Conservation (phyloP, 495 filamentous ascomycete species). For the Aspergillus mulundensis region DNA sequence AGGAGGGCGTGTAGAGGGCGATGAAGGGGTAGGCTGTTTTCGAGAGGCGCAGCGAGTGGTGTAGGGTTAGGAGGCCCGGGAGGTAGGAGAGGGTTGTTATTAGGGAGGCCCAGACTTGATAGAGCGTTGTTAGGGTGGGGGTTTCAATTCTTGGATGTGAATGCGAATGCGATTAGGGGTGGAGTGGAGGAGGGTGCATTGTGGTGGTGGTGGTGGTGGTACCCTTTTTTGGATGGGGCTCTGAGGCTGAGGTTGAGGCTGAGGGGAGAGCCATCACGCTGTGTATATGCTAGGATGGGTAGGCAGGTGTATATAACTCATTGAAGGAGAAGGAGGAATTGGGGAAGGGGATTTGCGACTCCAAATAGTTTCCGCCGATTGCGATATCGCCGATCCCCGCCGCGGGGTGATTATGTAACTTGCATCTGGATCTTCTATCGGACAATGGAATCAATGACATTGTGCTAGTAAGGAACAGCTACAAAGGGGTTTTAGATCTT, state of each 20-base stretch:
- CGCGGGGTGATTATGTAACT: conserved; percentile 5
- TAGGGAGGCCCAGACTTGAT: conserved; percentile 27
- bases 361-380: not conserved
- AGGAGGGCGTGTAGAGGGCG: conserved; percentile 26
- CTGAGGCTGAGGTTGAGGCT: not conserved
- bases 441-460: not conserved
- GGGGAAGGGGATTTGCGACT: not conserved
- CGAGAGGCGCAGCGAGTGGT: conserved; percentile 22
- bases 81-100: conserved; percentile 31
- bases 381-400: not conserved
- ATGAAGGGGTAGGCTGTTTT: conserved; percentile 26
- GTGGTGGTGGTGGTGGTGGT: not conserved
- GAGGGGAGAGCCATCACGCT: not conserved
- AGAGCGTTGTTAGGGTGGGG: not conserved
- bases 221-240: conserved; percentile 8
- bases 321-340: not conserved
- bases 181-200: not conserved
- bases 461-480: not conserved
- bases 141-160: not conserved
- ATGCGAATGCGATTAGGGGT: not conserved
- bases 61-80: conserved; percentile 28
- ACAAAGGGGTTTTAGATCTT: not conserved
- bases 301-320: too few species aligned
- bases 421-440: not conserved
- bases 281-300: not conserved